Base-by-base conservation (phyloP, 805 yeast genomes). In the Barnettozyma vustinii region DNA sequence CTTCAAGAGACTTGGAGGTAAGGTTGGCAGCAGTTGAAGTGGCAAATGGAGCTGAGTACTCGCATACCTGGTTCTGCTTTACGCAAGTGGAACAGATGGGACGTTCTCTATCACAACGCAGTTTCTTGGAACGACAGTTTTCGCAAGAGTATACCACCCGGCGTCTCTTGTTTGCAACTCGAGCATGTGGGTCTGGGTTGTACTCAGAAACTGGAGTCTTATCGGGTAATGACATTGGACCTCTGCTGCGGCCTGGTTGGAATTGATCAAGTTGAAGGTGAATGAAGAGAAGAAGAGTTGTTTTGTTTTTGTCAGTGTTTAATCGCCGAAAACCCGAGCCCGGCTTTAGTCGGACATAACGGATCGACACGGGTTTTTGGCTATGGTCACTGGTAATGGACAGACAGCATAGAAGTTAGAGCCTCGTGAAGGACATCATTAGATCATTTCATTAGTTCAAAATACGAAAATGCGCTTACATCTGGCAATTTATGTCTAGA, bases 401-500 rank as follows among this genome's bases (percentile, higher is more conserved):
- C 8, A 23, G 25, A 5, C 25, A 23, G n/a, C n/a, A n/a, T n/a
- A n/a, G n/a, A n/a, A 23, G 8, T 23, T 23, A 23, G 8, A 23
- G 8, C 25, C 25, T 3, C 13, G 30, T 9, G 30, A 26, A 26
- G 13, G 25, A 23, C 8, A 23, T 8, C 13, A 10, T 10, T 8
- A 26, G 30, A 26, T 26, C 30, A 26, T 7, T 26, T 26, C 16
- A 12, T 4, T 30, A 7, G 16, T 13, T 30, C 8, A 13, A 7
- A 30, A 15, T 30, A 30, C 16, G 30, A 10, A 23, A 23, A 26
- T 23, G 25, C 8, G 8, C 8, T 23, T 23, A 23, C 25, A 5
- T 23, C 25, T 23, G 8, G 8, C 25, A 23, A 8, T 23, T n/a
- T 8, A 8, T 12, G 78, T 74, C 44, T 27, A 27, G 13, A 27